Conservation (phyloP, 345 rosid genomes). For the Punica granatum region DNA sequence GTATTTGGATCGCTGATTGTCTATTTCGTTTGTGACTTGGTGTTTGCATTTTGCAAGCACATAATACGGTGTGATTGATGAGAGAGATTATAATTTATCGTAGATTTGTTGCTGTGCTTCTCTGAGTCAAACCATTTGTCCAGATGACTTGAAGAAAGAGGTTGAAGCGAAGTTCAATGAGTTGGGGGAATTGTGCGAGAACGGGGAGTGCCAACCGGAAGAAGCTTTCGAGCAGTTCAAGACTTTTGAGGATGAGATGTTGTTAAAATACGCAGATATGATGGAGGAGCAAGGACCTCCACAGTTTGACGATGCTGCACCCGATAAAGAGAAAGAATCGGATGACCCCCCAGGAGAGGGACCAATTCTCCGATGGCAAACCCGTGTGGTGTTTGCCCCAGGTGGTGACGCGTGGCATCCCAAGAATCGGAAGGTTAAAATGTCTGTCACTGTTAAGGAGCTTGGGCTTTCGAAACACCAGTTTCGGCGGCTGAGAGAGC, state of each 20-base stretch:
- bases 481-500: slow-evolving; percentile 58
- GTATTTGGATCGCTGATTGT: not conserved
- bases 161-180: slow-evolving; percentile 73
- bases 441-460: slow-evolving; percentile 90
- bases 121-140: slow-evolving; percentile 4
- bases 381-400: slow-evolving; percentile 80
- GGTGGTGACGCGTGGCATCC: slow-evolving; percentile 99
- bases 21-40: too few relatives aligned
- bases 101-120: not conserved
- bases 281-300: slow-evolving; percentile 63
- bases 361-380: slow-evolving; percentile 84
- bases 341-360: slow-evolving; percentile 93
- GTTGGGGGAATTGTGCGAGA: slow-evolving; percentile 82
- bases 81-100: not conserved
- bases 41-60: not conserved
- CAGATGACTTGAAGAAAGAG: slow-evolving; percentile 80
- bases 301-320: slow-evolving; percentile 44
- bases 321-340: slow-evolving; percentile 36
- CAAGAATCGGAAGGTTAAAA: slow-evolving; percentile 84
- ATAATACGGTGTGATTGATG: not conserved
- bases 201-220: slow-evolving; percentile 63
- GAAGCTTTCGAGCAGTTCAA: slow-evolving; percentile 78
- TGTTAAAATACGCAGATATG: slow-evolving; percentile 49
- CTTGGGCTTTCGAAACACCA: slow-evolving; percentile 87
- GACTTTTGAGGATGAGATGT: slow-evolving; percentile 83